Evolutionary conservation across 805 yeast species (phyloP), one percentile per base, ranked within the genome.

Genomic region (Barnettozyma sp.): DNA sequence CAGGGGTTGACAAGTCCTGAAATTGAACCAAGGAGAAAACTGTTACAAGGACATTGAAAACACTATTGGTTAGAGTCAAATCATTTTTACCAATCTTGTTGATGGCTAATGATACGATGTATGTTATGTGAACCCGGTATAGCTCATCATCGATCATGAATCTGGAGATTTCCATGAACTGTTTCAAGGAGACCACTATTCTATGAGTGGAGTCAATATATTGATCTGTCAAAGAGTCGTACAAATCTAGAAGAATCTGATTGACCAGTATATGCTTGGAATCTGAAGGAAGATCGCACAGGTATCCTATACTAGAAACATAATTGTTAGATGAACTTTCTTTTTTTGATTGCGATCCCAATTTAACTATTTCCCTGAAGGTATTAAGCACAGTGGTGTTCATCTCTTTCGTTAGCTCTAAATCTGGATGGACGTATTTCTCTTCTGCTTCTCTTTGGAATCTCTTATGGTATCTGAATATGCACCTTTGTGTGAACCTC

Each of bases 51-150:
- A 82, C 69, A 39, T 78, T 72, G 26, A 88, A 59, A 0, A 94
- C 71, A 34, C 75, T 70, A 12, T 77, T 66, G 0, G 95, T 79
- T 52, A 88, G 74, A 11, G 66, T 68, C 33, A 86, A 67, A 56
- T 92, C 98, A 54, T 88, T 92, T 1, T 88, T 73, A 54, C 92
- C 97, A 20, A 92, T 76, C 21, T 92, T 95, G 0, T 87, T 83
- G 7, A 87, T 55, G 2, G 79, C 62, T 56, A 85, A 66, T 19
- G 78, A 72, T 26, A 88, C 54, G 12, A 92, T 63, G 36, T 94
- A 73, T 0, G 94, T 75, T 10, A 86, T 62, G 50, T 92, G 98
- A 10, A 84, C 76, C 29, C 95, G 64, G 52, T 71, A 85, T 2
- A 76, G 57, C 2, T 80, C 80, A 2, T 73, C 66, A 6, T 62